Evolutionary conservation across 306 rosid genomes (phyloP).

Genomic region (Pterocarpus macrocarpus): DNA sequence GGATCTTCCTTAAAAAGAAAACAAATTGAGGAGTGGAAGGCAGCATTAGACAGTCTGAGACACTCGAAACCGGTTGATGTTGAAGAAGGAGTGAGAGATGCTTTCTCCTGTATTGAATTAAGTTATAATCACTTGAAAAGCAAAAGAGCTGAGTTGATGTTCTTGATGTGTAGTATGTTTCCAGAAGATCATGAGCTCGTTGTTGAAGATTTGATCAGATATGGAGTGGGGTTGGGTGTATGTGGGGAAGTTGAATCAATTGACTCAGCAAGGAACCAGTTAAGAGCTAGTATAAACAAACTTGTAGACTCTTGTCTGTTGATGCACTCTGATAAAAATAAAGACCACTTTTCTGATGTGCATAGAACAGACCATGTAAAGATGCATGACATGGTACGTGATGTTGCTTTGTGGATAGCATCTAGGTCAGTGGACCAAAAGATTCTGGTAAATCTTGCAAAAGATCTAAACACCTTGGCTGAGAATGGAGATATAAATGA

Average conservation of each 20-base stretch:
- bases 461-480: background rate
- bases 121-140: constrained; percentile 19
- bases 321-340: background rate
- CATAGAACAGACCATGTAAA: background rate
- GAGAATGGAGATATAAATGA: background rate
- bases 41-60: constrained; percentile 8
- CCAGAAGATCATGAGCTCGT: constrained; percentile 25
- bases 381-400: constrained; percentile 48
- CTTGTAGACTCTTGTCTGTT: constrained; percentile 9
- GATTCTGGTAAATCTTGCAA: constrained; percentile 21
- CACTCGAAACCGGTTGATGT: constrained; percentile 23
- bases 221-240: constrained; percentile 8
- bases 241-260: background rate
- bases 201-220: constrained; percentile 28
- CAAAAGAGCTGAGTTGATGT: background rate
- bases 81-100: constrained; percentile 21
- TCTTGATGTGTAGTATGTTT: constrained; percentile 22
- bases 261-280: constrained; percentile 24
- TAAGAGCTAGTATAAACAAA: constrained; percentile 12
- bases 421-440: background rate
- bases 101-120: constrained; percentile 7
- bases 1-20: constrained; percentile 29
- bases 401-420: constrained; percentile 36
- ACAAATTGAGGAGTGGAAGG: constrained; percentile 38
- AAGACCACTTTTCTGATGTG: constrained; percentile 2